Percentiles rank a stretch among this genome's conserved stretches.
Evolutionary conservation across 352 stramenopile genomes (phyloP).

Genomic region (Pythium vanterpoolii): DNA sequence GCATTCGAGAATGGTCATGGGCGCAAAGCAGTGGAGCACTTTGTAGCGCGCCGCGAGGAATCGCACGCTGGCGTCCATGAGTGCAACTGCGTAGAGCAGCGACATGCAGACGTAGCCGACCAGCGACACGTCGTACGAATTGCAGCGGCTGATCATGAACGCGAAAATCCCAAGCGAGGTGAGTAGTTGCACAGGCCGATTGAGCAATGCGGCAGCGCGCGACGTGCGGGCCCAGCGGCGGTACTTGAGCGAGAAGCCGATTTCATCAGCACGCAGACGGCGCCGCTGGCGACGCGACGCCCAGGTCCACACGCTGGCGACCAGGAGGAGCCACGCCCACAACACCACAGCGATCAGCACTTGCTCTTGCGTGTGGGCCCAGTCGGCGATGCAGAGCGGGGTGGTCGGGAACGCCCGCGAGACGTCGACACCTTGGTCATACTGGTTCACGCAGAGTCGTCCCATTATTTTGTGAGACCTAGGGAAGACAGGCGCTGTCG

Average conservation of each 20-base stretch:
- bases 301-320: slow-evolving; percentile 49
- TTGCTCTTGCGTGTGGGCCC: slow-evolving; percentile 73
- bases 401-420: slow-evolving; percentile 27
- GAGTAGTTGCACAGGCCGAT: slow-evolving; percentile 69
- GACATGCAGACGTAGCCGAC: slow-evolving; percentile 68
- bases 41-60: slow-evolving; percentile 84
- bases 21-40: slow-evolving; percentile 71
- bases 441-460: slow-evolving; percentile 72
- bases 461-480: slow-evolving; percentile 27
- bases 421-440: slow-evolving; percentile 23
- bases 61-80: slow-evolving; percentile 68
- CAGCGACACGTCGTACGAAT: slow-evolving; percentile 67
- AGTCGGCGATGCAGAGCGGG: slow-evolving; percentile 67
- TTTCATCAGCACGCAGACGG: slow-evolving; percentile 49
- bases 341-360: slow-evolving; percentile 51
- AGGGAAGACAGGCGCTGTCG: neutral
- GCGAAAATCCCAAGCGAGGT: slow-evolving; percentile 71
- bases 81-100: slow-evolving; percentile 49
- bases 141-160: slow-evolving; percentile 65
- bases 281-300: slow-evolving; percentile 55
- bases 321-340: slow-evolving; percentile 43
- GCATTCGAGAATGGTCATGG: slow-evolving; percentile 71
- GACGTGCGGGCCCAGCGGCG: slow-evolving; percentile 78
- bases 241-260: slow-evolving; percentile 76
- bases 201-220: slow-evolving; percentile 67